These are phyloP conservation scores for Ascochyta viciae-villosae DNA, from an alignment of 2,329 filamentous ascomycete genomes.

Conservation along the genomic window DNA sequence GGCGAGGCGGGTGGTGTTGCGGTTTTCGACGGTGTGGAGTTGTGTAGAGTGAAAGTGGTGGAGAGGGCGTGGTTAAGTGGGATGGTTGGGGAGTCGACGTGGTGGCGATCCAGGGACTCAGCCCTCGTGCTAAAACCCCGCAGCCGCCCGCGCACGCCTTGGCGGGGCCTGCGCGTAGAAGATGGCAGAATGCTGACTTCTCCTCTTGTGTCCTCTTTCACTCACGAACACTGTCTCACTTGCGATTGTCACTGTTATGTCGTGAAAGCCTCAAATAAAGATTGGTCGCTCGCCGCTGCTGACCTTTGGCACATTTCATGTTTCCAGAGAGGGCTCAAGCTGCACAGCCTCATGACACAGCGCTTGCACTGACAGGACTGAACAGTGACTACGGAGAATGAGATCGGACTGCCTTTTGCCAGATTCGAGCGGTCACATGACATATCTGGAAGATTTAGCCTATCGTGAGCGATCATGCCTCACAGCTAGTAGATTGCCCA, in stretches of 20 bases:
- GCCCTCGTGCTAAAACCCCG: constrained; percentile 3
- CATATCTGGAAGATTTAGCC: too few relatives aligned
- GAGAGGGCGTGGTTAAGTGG: neutral
- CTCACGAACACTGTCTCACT: neutral
- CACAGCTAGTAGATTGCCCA: too few relatives aligned
- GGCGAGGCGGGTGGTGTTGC: constrained; percentile 8
- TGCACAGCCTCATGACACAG: neutral
- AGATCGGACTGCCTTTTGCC: too few relatives aligned
- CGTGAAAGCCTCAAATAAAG: too few relatives aligned
- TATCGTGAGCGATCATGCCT: too few relatives aligned
- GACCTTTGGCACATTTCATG: too few relatives aligned
- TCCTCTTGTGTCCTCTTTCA: neutral
- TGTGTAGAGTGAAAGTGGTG: neutral
- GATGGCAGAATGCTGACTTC: constrained; percentile 6
- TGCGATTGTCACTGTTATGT: neutral
- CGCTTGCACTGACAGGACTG: neutral
- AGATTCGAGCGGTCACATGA: too few relatives aligned
- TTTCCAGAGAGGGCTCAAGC: too few relatives aligned
- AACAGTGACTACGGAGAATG: too few relatives aligned
- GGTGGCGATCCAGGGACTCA: constrained; percentile 4
- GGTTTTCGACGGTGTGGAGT: constrained; percentile 3
- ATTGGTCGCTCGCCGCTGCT: too few relatives aligned
- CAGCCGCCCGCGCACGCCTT: constrained; percentile 10
- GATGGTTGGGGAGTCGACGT: neutral
- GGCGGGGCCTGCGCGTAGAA: neutral